Evolutionary conservation across 225 moss, liverwort and hornwort genomes (phyloP), one percentile per base, ranked within the genome.

Genomic region (Physcomitrellopsis africana): DNA sequence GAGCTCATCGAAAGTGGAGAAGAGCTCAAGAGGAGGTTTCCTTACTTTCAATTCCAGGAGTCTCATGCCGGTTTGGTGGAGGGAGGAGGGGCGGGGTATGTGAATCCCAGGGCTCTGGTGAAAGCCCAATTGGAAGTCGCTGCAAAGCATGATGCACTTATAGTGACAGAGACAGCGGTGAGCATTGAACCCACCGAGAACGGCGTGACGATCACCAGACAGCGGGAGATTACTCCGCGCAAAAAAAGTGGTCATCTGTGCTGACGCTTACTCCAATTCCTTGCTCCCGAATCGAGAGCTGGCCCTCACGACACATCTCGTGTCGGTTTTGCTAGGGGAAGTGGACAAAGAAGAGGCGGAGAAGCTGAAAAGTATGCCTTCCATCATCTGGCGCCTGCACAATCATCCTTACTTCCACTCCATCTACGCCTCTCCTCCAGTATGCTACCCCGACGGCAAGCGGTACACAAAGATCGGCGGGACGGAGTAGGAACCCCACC

Each of bases 351-450:
- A 71, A 19, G 91, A 94, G 42, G 86, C 57, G 79, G 76, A 74
- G 72, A 86, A 82, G 60, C 68, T 96, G 76, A 79, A 75, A 51
- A 68, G 68, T 41, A 94, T 94, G 94, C 94, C 96, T 10, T 92
- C 96, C 0, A 76, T 96, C 17, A 92, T 96, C 63, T 96, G 96
- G 94, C 89, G 91, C 44, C 80, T 94, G 45, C 23, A 53, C 0
- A 66, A 55, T 23, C 86, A 94, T 44, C 77, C 81, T 26, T 55
- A 71, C 66, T 77, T 96, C 63, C 77, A 89, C 70, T 88, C 89
- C 46, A 71, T 96, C 2, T 96, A 94, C 77, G 94, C 89, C 23
- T 94, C 92, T 58, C 96, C 96, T 62, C 91, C 96, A 0, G 77
- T 96, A 42, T 61, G 54, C 74, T 96, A 96, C 69, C 89, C 96